Evolutionary conservation across 371 early-diverging fungal species (phyloP), one percentile per base, ranked within the genome.

Genomic region (Mortierella sp.): DNA sequence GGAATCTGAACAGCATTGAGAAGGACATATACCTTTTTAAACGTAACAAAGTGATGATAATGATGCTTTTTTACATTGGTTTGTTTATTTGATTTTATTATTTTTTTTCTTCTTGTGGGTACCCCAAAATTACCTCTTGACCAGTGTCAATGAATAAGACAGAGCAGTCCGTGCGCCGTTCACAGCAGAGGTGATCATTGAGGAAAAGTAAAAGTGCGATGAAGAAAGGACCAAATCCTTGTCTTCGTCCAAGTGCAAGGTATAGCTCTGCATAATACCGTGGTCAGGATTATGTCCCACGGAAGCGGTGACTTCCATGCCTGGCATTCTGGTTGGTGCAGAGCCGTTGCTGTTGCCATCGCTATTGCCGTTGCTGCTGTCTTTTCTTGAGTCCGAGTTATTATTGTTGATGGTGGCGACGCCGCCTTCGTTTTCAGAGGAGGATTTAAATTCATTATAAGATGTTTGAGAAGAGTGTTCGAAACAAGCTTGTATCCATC

Each of bases 401-500:
- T 26, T 54, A 10, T 26, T 22, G 26, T 6, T 5, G 18, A 40
- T 40, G 39, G 18, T 22, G 62, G 37, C 20, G 40, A 9, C 4
- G n/a, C 18, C 20, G 35, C 12, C 60, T 10, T 10, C 20, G 20
- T 5, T 47, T 18, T 4, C 47, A 35, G 37, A 32, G n/a, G 3
- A 28, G 5, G 37, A 12, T 52, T 57, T 59, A 18, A 45, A 45
- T n/a, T 59, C 16, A 26, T 67, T 59, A 47, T 67, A 52, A 5
- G 24, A 52, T 18, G 18, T 18, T 8, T 52, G 52, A 24, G 52
- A 52, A 24, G 52, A 52, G 52, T 52, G 67, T 47, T 67, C 67
- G 10, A 67, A 30, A 59, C 67, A 67, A n/a, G 67, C 18, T 26
- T 67, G 67, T 8, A 67, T 67, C 67, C 67, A 67, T 32, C 67